These are phyloP conservation scores for Melastoma candidum DNA, from an alignment of 441 rosid species.

Conservation along the genomic window DNA sequence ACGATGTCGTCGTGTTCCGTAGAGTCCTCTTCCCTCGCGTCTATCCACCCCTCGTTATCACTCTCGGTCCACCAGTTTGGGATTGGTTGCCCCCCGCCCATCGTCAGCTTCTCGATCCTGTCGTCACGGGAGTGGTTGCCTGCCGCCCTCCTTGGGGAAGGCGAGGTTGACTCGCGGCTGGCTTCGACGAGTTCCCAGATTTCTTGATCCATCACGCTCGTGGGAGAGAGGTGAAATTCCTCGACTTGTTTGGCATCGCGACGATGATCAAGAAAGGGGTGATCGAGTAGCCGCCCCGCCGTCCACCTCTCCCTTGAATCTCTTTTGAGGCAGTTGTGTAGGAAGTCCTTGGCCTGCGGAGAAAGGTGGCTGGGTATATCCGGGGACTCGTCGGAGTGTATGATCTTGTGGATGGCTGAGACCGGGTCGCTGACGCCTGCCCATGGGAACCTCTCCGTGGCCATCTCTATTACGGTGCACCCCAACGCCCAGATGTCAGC, in stretches of 20 bases:
- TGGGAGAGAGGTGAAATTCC: conserved; percentile 42
- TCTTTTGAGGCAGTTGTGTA: conserved; percentile 46
- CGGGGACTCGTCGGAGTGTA: conserved; percentile 55
- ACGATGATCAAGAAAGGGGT: conserved; percentile 44
- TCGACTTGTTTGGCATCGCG: conserved; percentile 2
- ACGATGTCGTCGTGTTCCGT: too few species aligned
- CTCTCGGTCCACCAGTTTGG: too few species aligned
- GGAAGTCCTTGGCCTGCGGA: conserved; percentile 46
- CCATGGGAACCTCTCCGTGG: conserved; percentile 70
- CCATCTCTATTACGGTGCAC: conserved; percentile 71
- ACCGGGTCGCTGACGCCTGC: conserved; percentile 46
- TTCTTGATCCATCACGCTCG: conserved; percentile 55
- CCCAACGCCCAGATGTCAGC: conserved; percentile 89
- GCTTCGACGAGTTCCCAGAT: conserved; percentile 53
- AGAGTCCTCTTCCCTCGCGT: too few species aligned
- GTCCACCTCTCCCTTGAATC: conserved; percentile 53
- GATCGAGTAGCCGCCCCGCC: conserved; percentile 48
- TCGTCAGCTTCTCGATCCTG: too few species aligned
- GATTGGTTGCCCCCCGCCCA: too few species aligned
- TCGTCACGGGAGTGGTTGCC: too few species aligned
- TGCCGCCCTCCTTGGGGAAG: too few species aligned
- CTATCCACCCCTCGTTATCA: too few species aligned
- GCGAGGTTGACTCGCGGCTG: too few species aligned
- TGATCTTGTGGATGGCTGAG: conserved; percentile 61
- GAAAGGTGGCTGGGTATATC: conserved; percentile 56